Percentiles rank a stretch among this genome's conserved stretches.
These are phyloP conservation scores for Friedmanniomyces simplex DNA, from an alignment of 495 filamentous ascomycete species.

Conservation along the genomic window DNA sequence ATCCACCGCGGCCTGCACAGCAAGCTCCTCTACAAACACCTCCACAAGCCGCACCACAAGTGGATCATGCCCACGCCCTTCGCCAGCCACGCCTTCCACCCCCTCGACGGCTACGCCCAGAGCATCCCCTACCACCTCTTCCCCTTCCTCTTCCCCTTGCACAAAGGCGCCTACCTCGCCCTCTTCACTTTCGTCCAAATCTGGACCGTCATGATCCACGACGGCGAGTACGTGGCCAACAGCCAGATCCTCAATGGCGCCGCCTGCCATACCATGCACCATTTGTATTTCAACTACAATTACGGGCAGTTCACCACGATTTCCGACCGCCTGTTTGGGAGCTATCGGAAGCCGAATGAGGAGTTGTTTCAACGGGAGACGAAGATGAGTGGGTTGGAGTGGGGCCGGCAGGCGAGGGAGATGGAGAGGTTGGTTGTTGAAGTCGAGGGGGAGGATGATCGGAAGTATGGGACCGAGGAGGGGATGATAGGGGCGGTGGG, in stretches of 20 bases:
- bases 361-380: constrained; percentile 79
- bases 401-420: constrained; percentile 69
- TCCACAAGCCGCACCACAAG: constrained; percentile 98
- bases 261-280: constrained; percentile 93
- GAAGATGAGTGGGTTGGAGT: constrained; percentile 76
- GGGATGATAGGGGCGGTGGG: constrained; percentile 11
- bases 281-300: constrained; percentile 98
- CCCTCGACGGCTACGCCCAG: constrained; percentile 86
- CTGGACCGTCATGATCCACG: constrained; percentile 97
- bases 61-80: constrained; percentile 98
- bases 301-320: constrained; percentile 95
- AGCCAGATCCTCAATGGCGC: constrained; percentile 85
- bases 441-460: constrained; percentile 82
- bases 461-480: constrained; percentile 48
- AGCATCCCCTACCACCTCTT: constrained; percentile 88
- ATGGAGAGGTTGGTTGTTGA: constrained; percentile 77
- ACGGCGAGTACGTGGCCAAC: constrained; percentile 90
- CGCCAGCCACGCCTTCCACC: constrained; percentile 90
- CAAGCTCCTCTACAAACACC: constrained; percentile 67
- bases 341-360: constrained; percentile 78
- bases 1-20: constrained; percentile 88
- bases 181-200: constrained; percentile 91
- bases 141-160: constrained; percentile 84
- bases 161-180: constrained; percentile 77
- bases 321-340: constrained; percentile 85